These are phyloP conservation scores for Penicillium brasilianum DNA, from an alignment of 2,329 filamentous ascomycete species.

Conservation along the genomic window DNA sequence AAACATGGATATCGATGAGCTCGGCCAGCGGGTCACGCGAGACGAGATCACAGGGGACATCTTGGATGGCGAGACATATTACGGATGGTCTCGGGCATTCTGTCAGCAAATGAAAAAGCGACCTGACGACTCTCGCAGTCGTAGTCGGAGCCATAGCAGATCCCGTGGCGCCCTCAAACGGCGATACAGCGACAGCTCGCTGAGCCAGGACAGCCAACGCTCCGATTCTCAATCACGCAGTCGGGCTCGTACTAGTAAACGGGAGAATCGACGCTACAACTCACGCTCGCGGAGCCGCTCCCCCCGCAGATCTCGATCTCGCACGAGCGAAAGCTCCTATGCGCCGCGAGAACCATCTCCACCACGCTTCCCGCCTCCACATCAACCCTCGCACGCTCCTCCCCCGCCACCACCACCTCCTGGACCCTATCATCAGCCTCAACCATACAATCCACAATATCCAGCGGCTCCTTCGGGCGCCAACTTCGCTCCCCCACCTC, in stretches of 20 bases:
- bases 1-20: constrained; percentile 70
- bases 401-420: constrained; percentile 3
- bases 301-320: constrained; percentile 32
- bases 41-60: constrained; percentile 71
- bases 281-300: constrained; percentile 36
- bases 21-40: constrained; percentile 71
- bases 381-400: constrained; percentile 15
- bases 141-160: constrained; percentile 56
- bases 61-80: constrained; percentile 74
- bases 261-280: constrained; percentile 24
- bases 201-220: constrained; percentile 37
- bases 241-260: constrained; percentile 35
- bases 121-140: constrained; percentile 44
- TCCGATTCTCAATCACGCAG: constrained; percentile 37
- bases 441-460: constrained; percentile 20
- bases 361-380: constrained; percentile 23
- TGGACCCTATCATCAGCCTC: constrained; percentile 2
- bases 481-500: constrained; percentile 37
- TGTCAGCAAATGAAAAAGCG: constrained; percentile 76
- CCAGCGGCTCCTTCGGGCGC: constrained; percentile 16
- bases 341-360: constrained; percentile 35
- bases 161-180: constrained; percentile 46
- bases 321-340: constrained; percentile 40
- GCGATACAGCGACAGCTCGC: constrained; percentile 46
- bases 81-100: constrained; percentile 83